Evolutionary conservation across 768 basidiomycete genomes (phyloP), one percentile per base, ranked within the genome.

Genomic region (Leucosporidium scottii): DNA sequence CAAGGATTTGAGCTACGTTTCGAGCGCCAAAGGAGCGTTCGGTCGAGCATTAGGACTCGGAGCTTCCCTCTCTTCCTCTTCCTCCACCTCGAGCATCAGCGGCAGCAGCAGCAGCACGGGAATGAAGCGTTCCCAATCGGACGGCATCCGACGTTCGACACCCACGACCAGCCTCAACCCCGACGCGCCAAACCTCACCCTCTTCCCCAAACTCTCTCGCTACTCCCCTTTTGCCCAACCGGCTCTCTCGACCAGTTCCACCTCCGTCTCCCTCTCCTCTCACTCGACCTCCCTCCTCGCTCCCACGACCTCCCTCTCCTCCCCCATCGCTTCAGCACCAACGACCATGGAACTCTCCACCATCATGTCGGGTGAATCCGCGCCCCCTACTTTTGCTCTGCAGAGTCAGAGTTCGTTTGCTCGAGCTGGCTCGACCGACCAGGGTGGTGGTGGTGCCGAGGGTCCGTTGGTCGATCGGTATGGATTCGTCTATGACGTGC

Each of bases 401-500:
- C 67, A 71, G 17, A 67, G 74, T 12, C 58, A 68, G 39, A 44
- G 15, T 15, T 44, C 30, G 64, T 47, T 89, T 44, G 48, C 36
- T 8, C 55, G 57, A 23, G 28, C 44, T 23, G 4, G 5, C 10
- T 34, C 34, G 34, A 20, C 51, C 58, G 27, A 47, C 51, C 39
- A 63, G 60, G 34, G 55, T 59, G 34, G 59, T 61, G 39, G 62
- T 36, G 18, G 56, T 30, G 69, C 59, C 1, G 63, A 73, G 12
- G 73, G 73, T 2, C 74, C 73, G 17, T 59, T 76, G 30, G 79
- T 92, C 65, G 92, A 93, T 69, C 85, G 90, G 8, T 93, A 87
- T 74, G 92, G 92, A 0, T 93, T 93, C 80, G 87, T 93, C 78
- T 93, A 93, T 67, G 90, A 92, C 71, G 83, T 91, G 4, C 83